A percentile compares a stretch with the other conserved stretches of the same genome.
Conservation (phyloP, 1,139 yeast genomes). For the Protomyces lactucae-debilis region DNA sequence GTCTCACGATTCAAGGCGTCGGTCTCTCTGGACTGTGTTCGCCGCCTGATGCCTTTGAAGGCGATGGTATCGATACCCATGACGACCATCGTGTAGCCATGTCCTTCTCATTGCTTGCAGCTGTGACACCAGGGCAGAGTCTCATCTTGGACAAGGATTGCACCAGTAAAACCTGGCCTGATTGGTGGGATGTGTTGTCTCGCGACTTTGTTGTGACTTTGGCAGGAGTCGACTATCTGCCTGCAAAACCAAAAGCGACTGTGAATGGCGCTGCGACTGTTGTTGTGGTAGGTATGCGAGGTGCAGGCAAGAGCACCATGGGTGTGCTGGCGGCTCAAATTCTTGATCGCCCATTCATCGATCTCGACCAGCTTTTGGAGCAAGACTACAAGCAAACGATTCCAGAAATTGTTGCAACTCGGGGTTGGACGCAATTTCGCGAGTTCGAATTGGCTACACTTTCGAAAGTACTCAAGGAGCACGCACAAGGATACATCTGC, state of each 20-base stretch:
- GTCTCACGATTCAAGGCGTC: slow-evolving; percentile 74
- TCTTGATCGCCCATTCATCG: slow-evolving; percentile 68
- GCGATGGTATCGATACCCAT: slow-evolving; percentile 63
- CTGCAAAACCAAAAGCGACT: slow-evolving; percentile 27
- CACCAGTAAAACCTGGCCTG: slow-evolving; percentile 99
- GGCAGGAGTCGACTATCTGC: slow-evolving; percentile 51
- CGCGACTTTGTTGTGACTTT: slow-evolving; percentile 59
- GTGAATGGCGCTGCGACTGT: slow-evolving; percentile 45
- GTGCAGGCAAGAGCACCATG: slow-evolving; percentile 90
- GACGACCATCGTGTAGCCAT: slow-evolving; percentile 98
- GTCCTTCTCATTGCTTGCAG: slow-evolving; percentile 85
- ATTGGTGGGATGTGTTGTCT: slow-evolving; percentile 96
- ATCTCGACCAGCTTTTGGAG: slow-evolving; percentile 72
- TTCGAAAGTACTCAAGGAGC: slow-evolving; percentile 47
- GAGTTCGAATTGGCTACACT: slow-evolving; percentile 59
- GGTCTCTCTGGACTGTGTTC: slow-evolving; percentile 38
- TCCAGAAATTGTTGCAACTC: slow-evolving; percentile 57
- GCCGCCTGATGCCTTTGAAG: slow-evolving; percentile 37
- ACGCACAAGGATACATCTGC: slow-evolving; percentile 59
- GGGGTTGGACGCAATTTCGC: slow-evolving; percentile 89
- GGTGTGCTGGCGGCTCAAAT: slow-evolving; percentile 73
- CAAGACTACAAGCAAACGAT: slow-evolving; percentile 52
- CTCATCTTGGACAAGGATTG: slow-evolving; percentile 80
- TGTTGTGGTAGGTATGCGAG: slow-evolving; percentile 94
- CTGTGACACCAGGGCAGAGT: slow-evolving; percentile 52